Evolutionary conservation across 108 stramenopile species (phyloP).

Genomic region (Schizochytrium sp.): DNA sequence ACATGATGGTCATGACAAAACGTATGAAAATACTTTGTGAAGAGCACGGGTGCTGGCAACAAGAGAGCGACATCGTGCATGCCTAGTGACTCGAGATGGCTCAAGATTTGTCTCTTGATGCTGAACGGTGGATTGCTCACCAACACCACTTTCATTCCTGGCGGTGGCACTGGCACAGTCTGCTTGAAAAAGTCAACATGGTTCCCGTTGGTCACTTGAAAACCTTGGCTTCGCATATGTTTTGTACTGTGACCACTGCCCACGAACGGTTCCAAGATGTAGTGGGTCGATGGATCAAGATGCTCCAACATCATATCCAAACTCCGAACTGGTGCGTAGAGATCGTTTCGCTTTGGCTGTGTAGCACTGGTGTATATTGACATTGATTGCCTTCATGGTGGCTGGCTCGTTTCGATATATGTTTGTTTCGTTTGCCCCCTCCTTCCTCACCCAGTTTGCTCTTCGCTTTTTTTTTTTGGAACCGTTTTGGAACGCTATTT

Average conservation of each 20-base stretch:
- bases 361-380: no score
- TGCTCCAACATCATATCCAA: no score
- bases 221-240: background rate
- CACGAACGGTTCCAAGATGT: background rate
- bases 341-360: no score
- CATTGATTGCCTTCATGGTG: no score
- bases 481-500: no score
- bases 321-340: no score
- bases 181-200: background rate
- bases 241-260: background rate
- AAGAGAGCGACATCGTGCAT: background rate
- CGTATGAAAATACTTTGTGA: background rate
- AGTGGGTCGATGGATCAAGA: background rate
- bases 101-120: background rate
- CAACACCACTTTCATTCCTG: conserved; percentile 19
- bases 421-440: no score
- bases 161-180: background rate
- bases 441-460: no score
- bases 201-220: conserved; percentile 18
- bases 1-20: background rate
- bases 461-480: no score
- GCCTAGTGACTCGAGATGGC: background rate
- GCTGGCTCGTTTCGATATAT: no score
- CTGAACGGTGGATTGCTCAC: background rate
- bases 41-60: background rate